A percentile compares a stretch with the other conserved stretches of the same genome.
phyloP scores from a whole-genome alignment of 805 yeast genomes.

The Blastobotrys peoriensis region DNA sequence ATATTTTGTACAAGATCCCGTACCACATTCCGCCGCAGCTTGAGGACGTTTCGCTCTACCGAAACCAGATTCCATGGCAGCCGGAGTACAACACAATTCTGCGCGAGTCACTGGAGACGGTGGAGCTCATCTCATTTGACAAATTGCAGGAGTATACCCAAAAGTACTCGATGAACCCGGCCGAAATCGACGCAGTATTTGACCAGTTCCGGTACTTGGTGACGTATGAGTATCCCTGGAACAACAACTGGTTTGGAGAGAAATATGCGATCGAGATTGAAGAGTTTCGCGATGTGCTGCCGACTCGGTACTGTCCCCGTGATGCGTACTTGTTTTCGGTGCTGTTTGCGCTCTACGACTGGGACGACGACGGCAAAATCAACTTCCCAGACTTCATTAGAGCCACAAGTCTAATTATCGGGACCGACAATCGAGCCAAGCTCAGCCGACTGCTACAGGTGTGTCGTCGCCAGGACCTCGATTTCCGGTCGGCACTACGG shows the following conservation, averaged over 20 bases:
- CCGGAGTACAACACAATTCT: slow-evolving; percentile 6
- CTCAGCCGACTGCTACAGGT: neutral
- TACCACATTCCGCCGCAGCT: slow-evolving; percentile 10
- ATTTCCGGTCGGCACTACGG: slow-evolving; percentile 2
- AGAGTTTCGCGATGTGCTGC: slow-evolving; percentile 1
- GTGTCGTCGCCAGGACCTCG: neutral
- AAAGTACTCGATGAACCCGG: neutral
- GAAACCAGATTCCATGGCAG: slow-evolving; percentile 12
- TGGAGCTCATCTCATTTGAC: slow-evolving; percentile 6
- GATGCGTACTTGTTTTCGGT: slow-evolving; percentile 1
- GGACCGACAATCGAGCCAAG: neutral
- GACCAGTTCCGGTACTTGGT: slow-evolving; percentile 15
- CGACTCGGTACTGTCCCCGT: slow-evolving; percentile 4
- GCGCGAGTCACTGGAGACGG: neutral
- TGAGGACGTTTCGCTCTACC: slow-evolving; percentile 4
- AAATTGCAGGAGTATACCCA: slow-evolving; percentile 6
- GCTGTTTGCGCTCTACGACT: slow-evolving; percentile 9
- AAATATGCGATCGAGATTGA: neutral
- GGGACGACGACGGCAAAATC: slow-evolving; percentile 8
- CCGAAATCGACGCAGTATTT: slow-evolving; percentile 18
- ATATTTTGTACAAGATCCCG: slow-evolving; percentile 22
- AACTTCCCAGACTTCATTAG: slow-evolving; percentile 8
- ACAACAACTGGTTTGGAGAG: neutral
- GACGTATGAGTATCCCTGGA: slow-evolving; percentile 1
- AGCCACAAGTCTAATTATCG: slow-evolving; percentile 7